Conservation (phyloP, 1,139 yeast species). For the Diutina catenulata region DNA sequence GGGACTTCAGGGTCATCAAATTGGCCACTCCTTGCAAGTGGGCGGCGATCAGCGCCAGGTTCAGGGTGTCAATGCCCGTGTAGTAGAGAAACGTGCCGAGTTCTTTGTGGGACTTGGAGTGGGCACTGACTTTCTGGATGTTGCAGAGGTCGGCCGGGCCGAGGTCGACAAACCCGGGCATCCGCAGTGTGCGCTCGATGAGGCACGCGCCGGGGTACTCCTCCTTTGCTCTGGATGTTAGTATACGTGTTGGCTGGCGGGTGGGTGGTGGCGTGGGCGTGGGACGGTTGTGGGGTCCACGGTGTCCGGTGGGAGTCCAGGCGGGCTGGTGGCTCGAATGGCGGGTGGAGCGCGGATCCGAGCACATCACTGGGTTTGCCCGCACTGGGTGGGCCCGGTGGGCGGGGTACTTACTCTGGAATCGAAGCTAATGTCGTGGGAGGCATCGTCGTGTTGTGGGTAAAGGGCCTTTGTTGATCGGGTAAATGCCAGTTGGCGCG, state of each 20-base stretch:
- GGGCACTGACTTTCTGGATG: constrained; percentile 35
- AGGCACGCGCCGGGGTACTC: constrained; percentile 38
- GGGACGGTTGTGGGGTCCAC: neutral
- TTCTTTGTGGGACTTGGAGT: constrained; percentile 26
- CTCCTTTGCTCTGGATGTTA: constrained; percentile 32
- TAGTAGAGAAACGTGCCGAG: constrained; percentile 44
- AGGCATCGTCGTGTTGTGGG: too few relatives aligned
- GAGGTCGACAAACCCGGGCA: constrained; percentile 36
- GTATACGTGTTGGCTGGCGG: constrained; percentile 6
- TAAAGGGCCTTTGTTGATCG: too few relatives aligned
- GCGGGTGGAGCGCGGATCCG: neutral
- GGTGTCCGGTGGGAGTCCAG: neutral
- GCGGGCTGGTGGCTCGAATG: neutral
- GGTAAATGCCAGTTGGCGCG: neutral
- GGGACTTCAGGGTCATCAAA: constrained; percentile 43
- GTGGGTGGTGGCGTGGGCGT: neutral
- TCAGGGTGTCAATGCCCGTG: constrained; percentile 47
- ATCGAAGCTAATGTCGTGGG: constrained; percentile 33
- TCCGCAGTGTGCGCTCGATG: constrained; percentile 39
- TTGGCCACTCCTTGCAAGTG: constrained; percentile 71
- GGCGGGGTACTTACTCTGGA: constrained; percentile 35
- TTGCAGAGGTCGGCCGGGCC: constrained; percentile 94
- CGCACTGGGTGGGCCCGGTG: too few relatives aligned
- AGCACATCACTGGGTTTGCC: neutral
- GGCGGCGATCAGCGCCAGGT: constrained; percentile 52